Evolutionary conservation across 2,329 filamentous ascomycete species (phyloP), one percentile per base, ranked within the genome.

Genomic region (Fusarium foetens): DNA sequence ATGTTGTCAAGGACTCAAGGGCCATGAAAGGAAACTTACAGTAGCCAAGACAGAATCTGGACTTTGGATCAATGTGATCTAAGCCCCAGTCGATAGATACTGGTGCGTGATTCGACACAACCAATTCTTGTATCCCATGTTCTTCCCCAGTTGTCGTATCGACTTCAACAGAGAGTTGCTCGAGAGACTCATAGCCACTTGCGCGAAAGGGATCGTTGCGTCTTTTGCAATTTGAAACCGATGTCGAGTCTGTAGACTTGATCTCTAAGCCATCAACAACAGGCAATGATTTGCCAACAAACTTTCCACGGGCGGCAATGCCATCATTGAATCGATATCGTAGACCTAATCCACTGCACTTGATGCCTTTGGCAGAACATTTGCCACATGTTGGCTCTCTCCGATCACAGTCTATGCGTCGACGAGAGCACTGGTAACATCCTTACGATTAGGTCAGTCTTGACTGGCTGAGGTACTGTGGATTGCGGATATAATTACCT

Each of bases 351-450:
- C 74, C 74, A 16, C 71, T 75, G 17, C 74, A 75, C 6, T 63
- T 64, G 38, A 76, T 49, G 2, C 74, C 74, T 41, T 75, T 75
- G n/a, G 63, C 33, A 1, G 57, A 41, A 3, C 74, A 75, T 48
- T 75, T 75, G n/a, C 57, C 69, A n/a, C 74, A 75, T 9, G 53
- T 61, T 10, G 74, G 74, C 17, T 73, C 64, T 52, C 59, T 54
- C n/a, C 74, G 66, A 13, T 75, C 74, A 21, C 74, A 75, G n/a
- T 75, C 73, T 63, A 75, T 76, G 35, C 74, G 74, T 7, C 74
- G 66, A 11, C 71, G 73, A 8, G 74, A 75, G 19, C 74, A 75
- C 49, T 75, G 71, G 17, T 75, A 75, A 9, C 74, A 75, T 8
- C 74, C 74, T 75, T 11, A 4, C 12, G 11, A 8, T 4, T n/a